A percentile compares a stretch with the other conserved stretches of the same genome.
phyloP scores from a whole-genome alignment of 2,329 filamentous ascomycete species.

The Pezicula neosporulosa region DNA sequence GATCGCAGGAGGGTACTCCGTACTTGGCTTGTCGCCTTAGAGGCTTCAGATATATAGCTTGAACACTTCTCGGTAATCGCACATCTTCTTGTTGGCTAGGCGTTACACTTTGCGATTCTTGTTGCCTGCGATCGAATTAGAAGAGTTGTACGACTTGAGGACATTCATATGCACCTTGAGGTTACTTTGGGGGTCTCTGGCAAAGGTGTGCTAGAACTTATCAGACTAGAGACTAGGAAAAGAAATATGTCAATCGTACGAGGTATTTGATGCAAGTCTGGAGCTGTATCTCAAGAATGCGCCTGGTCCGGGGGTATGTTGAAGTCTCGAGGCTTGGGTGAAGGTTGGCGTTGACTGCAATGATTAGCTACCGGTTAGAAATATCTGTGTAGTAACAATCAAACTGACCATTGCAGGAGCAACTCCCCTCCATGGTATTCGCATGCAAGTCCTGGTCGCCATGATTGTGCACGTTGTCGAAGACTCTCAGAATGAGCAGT shows the following conservation, averaged over 20 bases:
- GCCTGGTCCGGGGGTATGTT: too few species aligned
- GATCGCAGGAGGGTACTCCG: conserved; percentile 81
- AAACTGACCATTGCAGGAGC: conserved; percentile 11
- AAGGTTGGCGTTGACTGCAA: conserved; percentile 13
- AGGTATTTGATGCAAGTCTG: too few species aligned
- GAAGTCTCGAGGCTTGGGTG: too few species aligned
- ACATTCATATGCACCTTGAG: too few species aligned
- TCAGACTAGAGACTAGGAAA: too few species aligned
- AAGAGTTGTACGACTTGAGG: too few species aligned
- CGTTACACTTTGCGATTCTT: too few species aligned
- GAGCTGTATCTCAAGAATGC: too few species aligned
- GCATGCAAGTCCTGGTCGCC: conserved; percentile 19
- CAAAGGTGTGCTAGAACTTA: too few species aligned
- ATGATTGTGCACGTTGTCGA: conserved; percentile 12
- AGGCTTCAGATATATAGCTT: conserved; percentile 82
- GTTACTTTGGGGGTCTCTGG: too few species aligned
- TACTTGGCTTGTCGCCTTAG: conserved; percentile 71
- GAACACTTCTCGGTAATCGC: conserved; percentile 75
- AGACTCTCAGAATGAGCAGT: neutral
- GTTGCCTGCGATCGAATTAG: too few species aligned
- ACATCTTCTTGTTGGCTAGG: conserved; percentile 1
- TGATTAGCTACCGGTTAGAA: conserved; percentile 2
- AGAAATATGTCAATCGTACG: too few species aligned
- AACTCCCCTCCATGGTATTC: conserved; percentile 20
- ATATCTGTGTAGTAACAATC: neutral